Evolutionary conservation across 1,284 basidiomycete species (phyloP).

Genomic region (Apiotrichum gamsii): DNA sequence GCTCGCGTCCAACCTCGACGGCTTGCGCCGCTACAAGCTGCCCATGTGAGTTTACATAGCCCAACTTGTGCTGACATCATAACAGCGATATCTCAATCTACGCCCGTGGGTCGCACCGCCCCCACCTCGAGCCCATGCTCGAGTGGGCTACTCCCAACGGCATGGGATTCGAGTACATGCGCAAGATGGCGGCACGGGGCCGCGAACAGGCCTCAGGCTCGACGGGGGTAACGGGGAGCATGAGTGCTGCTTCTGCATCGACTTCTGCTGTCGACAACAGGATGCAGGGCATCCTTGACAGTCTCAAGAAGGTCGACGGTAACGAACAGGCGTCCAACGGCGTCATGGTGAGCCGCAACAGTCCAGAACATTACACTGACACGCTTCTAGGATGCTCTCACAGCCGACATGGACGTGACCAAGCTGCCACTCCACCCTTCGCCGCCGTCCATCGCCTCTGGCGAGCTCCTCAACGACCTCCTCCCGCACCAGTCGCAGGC

Average conservation of each 20-base stretch:
- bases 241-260: not conserved
- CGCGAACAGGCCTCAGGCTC: not conserved
- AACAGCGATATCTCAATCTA: slow-evolving; percentile 58
- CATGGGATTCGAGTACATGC: slow-evolving; percentile 49
- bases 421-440: slow-evolving; percentile 46
- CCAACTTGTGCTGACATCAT: slow-evolving; percentile 1
- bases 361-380: too few species aligned
- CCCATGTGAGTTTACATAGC: slow-evolving; percentile 52
- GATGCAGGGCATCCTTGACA: slow-evolving; percentile 59
- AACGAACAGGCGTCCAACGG: slow-evolving; percentile 57
- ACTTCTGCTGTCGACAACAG: slow-evolving; percentile 51
- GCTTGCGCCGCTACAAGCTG: slow-evolving; percentile 52
- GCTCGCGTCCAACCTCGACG: slow-evolving; percentile 49
- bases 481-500: slow-evolving; percentile 61
- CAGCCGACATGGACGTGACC: slow-evolving; percentile 34
- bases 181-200: slow-evolving; percentile 3
- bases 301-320: slow-evolving; percentile 67
- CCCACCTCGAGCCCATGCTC: slow-evolving; percentile 59
- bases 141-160: slow-evolving; percentile 67
- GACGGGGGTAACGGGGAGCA: not conserved
- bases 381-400: slow-evolving; percentile 31
- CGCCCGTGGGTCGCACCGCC: slow-evolving; percentile 54
- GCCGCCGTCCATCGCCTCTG: slow-evolving; percentile 61
- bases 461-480: slow-evolving; percentile 62
- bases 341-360: slow-evolving; percentile 51